These are phyloP conservation scores for Cnidoscolus chayamansa DNA, from an alignment of 441 rosid genomes.

Conservation along the genomic window DNA sequence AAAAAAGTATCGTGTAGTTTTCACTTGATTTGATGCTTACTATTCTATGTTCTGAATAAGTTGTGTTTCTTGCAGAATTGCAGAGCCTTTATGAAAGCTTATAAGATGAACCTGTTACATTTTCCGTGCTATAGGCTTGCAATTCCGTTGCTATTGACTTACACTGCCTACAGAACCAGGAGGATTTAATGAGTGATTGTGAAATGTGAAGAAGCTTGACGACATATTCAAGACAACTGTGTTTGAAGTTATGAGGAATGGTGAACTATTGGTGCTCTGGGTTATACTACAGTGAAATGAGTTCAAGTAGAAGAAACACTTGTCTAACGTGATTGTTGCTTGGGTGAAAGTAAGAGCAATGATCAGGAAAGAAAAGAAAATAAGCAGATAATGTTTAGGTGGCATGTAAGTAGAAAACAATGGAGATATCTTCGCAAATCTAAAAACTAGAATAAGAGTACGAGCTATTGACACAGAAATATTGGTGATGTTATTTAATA, in stretches of 20 bases:
- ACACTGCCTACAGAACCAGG: conserved; percentile 47
- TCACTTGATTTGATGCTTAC: background rate
- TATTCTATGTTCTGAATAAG: background rate
- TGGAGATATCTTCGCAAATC: background rate
- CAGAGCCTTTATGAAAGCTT: conserved; percentile 67
- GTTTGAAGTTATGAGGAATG: background rate
- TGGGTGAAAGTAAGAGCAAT: background rate
- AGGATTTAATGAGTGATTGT: conserved; percentile 30
- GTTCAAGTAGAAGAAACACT: background rate
- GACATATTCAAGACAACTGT: background rate
- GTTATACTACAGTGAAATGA: background rate
- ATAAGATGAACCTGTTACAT: conserved; percentile 83
- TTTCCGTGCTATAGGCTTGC: conserved; percentile 68
- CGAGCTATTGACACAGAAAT: background rate
- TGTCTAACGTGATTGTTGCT: background rate
- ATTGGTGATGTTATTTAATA: background rate
- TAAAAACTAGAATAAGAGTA: background rate
- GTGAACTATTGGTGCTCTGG: background rate
- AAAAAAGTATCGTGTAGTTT: background rate
- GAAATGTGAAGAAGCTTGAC: background rate
- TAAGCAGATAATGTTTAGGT: background rate
- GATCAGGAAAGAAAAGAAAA: background rate
- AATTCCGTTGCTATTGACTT: conserved; percentile 57
- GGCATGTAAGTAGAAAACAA: background rate
- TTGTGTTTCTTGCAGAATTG: conserved; percentile 51